These are phyloP conservation scores for Pseudogymnoascus sp. DNA, from an alignment of 2,329 filamentous ascomycete genomes.

Conservation along the genomic window DNA sequence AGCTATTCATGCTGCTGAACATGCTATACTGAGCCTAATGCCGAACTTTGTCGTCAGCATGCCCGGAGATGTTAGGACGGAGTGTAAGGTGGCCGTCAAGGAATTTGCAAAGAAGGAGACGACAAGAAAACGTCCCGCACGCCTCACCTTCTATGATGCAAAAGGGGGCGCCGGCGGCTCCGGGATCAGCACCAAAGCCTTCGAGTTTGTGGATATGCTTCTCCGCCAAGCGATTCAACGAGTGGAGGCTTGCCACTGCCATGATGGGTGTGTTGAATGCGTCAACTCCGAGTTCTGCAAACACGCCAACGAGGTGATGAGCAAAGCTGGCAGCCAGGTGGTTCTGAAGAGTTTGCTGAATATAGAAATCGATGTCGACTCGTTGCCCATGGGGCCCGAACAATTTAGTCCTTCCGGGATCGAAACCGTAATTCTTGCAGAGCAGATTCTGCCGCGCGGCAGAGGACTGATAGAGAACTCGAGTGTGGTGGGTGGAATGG, in stretches of 20 bases:
- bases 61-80: conserved; percentile 85
- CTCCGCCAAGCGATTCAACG: conserved; percentile 67
- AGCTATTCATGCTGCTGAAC: conserved; percentile 89
- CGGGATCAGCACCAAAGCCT: conserved; percentile 85
- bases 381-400: conserved; percentile 79
- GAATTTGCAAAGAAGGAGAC: conserved; percentile 69
- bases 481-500: neutral
- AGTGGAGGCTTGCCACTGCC: conserved; percentile 67
- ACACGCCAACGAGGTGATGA: conserved; percentile 85
- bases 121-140: conserved; percentile 70
- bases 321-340: conserved; percentile 77
- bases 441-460: conserved; percentile 42
- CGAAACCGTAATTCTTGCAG: conserved; percentile 72
- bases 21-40: conserved; percentile 77
- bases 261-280: conserved; percentile 81
- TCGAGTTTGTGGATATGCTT: conserved; percentile 80
- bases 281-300: conserved; percentile 78
- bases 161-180: conserved; percentile 78
- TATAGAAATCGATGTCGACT: conserved; percentile 70
- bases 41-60: conserved; percentile 85
- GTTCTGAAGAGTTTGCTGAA: conserved; percentile 69
- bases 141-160: conserved; percentile 89
- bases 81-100: conserved; percentile 84
- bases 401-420: conserved; percentile 59
- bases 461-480: conserved; percentile 7